Conservation (phyloP, 2,329 filamentous ascomycete species). For the Trichophyton schoenleinii region DNA sequence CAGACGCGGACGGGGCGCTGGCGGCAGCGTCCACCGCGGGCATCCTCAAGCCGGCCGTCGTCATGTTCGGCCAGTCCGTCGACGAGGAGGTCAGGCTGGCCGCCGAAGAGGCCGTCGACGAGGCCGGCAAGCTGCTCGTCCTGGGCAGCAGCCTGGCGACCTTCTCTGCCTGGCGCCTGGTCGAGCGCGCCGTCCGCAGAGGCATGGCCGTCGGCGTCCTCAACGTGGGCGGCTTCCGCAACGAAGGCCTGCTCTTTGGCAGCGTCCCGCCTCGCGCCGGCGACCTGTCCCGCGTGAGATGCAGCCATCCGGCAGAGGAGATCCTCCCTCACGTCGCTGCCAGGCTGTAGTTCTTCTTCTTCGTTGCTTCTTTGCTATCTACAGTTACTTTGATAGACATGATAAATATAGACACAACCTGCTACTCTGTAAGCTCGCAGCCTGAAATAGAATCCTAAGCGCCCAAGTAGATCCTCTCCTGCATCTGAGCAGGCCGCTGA, state of each 20-base stretch:
- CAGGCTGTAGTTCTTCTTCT: conserved; percentile 6
- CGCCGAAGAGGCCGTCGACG: conserved; percentile 69
- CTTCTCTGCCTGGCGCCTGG: conserved; percentile 86
- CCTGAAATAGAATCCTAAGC: background rate
- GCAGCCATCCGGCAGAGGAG: conserved; percentile 30
- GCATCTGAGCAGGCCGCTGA: too few species aligned
- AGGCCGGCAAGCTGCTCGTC: conserved; percentile 61
- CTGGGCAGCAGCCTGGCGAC: conserved; percentile 86
- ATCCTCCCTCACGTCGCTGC: conserved; percentile 31
- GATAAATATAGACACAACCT: background rate
- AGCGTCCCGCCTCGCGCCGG: conserved; percentile 14
- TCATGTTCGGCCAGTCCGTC: conserved; percentile 95
- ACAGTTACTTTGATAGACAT: too few species aligned
- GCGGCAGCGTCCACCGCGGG: conserved; percentile 53
- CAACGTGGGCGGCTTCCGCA: conserved; percentile 51
- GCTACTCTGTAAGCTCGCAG: background rate
- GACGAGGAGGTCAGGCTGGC: conserved; percentile 53
- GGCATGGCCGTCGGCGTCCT: conserved; percentile 78
- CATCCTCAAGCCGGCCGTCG: conserved; percentile 80
- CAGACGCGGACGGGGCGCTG: conserved; percentile 75
- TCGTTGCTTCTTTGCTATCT: background rate
- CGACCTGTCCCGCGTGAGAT: conserved; percentile 25
- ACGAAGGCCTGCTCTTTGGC: conserved; percentile 33
- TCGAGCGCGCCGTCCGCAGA: conserved; percentile 66
- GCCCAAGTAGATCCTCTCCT: background rate